Conservation (phyloP, 257 asterid species). For the Solanum tarijense region DNA sequence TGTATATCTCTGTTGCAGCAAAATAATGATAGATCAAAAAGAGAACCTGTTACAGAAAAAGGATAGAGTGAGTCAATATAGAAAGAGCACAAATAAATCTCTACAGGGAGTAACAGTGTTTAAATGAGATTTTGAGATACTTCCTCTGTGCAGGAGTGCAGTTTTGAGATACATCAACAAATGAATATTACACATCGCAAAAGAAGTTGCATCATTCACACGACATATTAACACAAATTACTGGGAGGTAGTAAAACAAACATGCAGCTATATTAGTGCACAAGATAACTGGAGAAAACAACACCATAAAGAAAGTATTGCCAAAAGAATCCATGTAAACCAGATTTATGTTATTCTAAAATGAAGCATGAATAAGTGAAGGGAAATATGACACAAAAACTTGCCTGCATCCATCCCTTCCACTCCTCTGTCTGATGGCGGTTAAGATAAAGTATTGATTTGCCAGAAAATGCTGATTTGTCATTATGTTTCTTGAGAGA, state of each 20-base stretch:
- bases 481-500: conserved; percentile 83
- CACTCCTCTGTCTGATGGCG: conserved; percentile 97
- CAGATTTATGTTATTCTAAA: neutral
- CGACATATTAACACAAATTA: neutral
- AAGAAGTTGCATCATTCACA: neutral
- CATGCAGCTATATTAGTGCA: neutral
- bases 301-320: neutral
- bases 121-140: neutral
- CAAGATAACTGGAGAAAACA: neutral
- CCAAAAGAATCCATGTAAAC: neutral
- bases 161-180: neutral
- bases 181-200: neutral
- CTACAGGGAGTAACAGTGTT: neutral
- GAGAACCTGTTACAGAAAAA: conserved; percentile 45
- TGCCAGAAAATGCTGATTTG: conserved; percentile 85
- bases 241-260: neutral
- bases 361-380: neutral
- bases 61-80: neutral
- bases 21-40: conserved; percentile 95
- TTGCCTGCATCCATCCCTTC: conserved; percentile 99
- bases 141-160: neutral
- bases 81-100: neutral
- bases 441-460: conserved; percentile 73
- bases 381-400: conserved; percentile 3
- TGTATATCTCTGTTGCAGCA: conserved; percentile 94